Evolutionary conservation across 768 basidiomycete species (phyloP).

Genomic region (Tylopilus sp.): DNA sequence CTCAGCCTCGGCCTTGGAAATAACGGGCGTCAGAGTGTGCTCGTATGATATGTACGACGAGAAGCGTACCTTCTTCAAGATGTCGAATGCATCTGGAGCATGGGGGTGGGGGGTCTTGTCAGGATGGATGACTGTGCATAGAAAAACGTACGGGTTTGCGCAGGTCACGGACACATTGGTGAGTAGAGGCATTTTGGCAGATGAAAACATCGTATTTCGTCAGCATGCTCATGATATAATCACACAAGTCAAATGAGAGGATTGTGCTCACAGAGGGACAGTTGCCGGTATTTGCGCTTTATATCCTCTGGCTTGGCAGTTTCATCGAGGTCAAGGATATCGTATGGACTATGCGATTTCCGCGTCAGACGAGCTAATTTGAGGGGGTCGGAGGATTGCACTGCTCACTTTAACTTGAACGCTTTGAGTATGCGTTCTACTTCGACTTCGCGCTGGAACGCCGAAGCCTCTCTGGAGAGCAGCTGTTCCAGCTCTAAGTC

Average conservation of each 20-base stretch:
- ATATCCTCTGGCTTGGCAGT: conserved; percentile 73
- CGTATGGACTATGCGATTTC: conserved; percentile 71
- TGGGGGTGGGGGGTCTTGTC: conserved; percentile 90
- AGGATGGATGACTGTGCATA: conserved; percentile 86
- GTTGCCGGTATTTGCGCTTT: conserved; percentile 83
- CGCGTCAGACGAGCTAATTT: not conserved
- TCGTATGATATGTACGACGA: not conserved
- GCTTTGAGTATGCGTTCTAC: conserved; percentile 90
- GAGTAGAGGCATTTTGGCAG: not conserved
- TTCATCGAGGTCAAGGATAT: conserved; percentile 80
- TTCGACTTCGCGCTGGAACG: conserved; percentile 83
- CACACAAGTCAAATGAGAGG: conserved; percentile 5
- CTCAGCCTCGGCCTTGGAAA: conserved; percentile 74
- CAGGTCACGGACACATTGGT: not conserved
- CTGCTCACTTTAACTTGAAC: conserved; percentile 90
- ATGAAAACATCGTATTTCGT: conserved; percentile 13
- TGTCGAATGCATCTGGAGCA: conserved; percentile 90
- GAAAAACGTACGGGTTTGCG: conserved; percentile 39
- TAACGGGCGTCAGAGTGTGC: not conserved
- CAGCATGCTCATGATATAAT: conserved; percentile 18
- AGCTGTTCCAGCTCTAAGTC: conserved; percentile 76
- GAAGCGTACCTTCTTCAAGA: conserved; percentile 78
- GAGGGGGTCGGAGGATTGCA: not conserved
- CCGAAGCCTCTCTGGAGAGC: conserved; percentile 74
- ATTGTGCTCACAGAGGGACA: conserved; percentile 71